These are phyloP conservation scores for Tuber melanosporum DNA, from an alignment of 495 filamentous ascomycete genomes.

Conservation along the genomic window DNA sequence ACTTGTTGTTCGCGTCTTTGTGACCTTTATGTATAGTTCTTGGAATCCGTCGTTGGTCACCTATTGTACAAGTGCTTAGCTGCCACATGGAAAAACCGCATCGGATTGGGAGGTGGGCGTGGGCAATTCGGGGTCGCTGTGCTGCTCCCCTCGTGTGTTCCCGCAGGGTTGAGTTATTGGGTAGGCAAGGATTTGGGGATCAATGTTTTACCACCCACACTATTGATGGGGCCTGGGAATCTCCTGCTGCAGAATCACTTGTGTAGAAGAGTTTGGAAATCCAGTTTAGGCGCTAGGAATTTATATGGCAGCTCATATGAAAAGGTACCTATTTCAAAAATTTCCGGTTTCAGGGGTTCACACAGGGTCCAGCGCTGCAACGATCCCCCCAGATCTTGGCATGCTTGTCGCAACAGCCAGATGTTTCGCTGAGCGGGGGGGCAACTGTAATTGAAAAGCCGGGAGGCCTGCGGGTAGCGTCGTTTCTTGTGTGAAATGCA, in stretches of 20 bases:
- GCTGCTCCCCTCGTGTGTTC: not conserved
- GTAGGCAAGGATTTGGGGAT: not conserved
- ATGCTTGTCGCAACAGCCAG: not conserved
- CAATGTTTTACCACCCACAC: not conserved
- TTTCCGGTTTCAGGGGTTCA: not conserved
- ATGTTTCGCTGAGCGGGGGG: not conserved
- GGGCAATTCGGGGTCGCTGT: not conserved
- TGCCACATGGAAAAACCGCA: not conserved
- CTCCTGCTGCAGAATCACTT: not conserved
- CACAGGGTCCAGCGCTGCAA: not conserved
- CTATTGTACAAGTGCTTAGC: not conserved
- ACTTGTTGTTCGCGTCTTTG: not conserved
- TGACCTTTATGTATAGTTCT: not conserved
- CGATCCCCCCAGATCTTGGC: not conserved
- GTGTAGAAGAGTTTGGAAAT: no score
- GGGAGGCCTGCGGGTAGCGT: not conserved
- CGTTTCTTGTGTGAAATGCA: not conserved
- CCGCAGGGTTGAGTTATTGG: not conserved
- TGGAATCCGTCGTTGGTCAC: not conserved
- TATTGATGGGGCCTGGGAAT: not conserved
- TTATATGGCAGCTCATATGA: not conserved
- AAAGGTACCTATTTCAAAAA: not conserved
- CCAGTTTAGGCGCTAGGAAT: not conserved
- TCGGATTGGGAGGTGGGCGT: not conserved
- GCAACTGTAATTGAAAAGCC: not conserved